Base-by-base conservation (phyloP, 176 grass and related monocot genomes). In the Secale cereale region DNA sequence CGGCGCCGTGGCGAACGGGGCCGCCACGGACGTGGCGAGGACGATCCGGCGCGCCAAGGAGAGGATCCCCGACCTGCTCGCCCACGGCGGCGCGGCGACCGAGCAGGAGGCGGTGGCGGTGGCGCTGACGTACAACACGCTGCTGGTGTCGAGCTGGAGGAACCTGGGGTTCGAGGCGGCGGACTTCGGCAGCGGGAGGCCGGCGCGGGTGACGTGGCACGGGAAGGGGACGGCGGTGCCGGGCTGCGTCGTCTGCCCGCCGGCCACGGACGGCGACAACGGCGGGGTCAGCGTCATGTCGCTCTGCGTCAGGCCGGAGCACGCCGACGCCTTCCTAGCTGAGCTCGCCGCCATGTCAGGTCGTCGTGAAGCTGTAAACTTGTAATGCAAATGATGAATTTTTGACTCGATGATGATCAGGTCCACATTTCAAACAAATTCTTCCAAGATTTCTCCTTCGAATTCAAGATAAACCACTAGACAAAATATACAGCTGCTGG, bases 151-250 rank as follows among this genome's bases (percentile, higher is more conserved):
- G 35, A 45, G 27, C 27, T 86, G 77, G 77, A 23, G 27, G 12
- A 27, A 41, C 12, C 20, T 86, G 26, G 77, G 85, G 26, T 30
- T 73, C 2, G 48, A 79, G 17, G 8, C 14, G 2, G 22, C 72
- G 33, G 54, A 86, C 54, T 81, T 72, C 13, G 85, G 85, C 16
- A 13, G 36, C 12, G 85, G 85, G 9, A 35, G 27, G 54, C 77
- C 85, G 4, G 37, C 54, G 2, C 13, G 66, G 6, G 52, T 72
- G 45, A 7, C 69, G 13, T 66, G 63, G 63, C 29, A 66, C 1
- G 36, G 15, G 1, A 29, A 62, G 65, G 12, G 8, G 29, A 32
- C 11, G 28, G 12, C 20, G 33, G 0, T 36, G 8, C 54, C 76
- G 0, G 29, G 28, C 15, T 74, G 66, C 85, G 23, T 86, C 0